Evolutionary conservation across 441 rosid species (phyloP).

Genomic region (Populus tomentosa): DNA sequence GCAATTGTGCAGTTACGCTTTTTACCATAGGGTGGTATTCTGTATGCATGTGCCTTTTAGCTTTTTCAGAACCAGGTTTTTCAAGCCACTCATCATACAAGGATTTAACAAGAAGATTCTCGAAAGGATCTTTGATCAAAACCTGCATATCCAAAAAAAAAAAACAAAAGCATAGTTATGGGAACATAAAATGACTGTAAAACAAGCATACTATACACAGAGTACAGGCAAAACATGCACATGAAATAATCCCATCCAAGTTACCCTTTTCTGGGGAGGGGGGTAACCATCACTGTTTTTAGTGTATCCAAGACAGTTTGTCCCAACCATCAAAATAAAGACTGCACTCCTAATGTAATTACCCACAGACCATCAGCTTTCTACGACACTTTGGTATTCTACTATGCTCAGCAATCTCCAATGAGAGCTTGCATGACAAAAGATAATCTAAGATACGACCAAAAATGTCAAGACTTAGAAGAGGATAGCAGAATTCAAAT

Average conservation of each 20-base stretch:
- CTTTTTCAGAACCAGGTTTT: constrained; percentile 74
- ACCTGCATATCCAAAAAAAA: constrained; percentile 31
- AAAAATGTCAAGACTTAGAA: neutral
- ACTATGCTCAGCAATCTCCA: neutral
- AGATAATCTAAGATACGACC: neutral
- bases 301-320: neutral
- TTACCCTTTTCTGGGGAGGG: neutral
- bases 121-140: constrained; percentile 59
- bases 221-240: neutral
- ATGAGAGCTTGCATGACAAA: neutral
- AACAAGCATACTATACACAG: neutral
- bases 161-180: neutral
- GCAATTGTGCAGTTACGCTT: constrained; percentile 65
- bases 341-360: neutral
- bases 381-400: neutral
- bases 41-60: constrained; percentile 66
- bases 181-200: neutral
- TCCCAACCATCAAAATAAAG: neutral
- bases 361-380: neutral
- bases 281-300: neutral
- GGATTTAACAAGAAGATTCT: constrained; percentile 64
- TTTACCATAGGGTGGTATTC: constrained; percentile 80
- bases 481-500: neutral
- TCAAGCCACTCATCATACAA: constrained; percentile 82
- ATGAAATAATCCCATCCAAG: neutral